Evolutionary conservation across 1,284 basidiomycete genomes (phyloP), one percentile per base, ranked within the genome.

Genomic region (Chondrostereum purpureum): DNA sequence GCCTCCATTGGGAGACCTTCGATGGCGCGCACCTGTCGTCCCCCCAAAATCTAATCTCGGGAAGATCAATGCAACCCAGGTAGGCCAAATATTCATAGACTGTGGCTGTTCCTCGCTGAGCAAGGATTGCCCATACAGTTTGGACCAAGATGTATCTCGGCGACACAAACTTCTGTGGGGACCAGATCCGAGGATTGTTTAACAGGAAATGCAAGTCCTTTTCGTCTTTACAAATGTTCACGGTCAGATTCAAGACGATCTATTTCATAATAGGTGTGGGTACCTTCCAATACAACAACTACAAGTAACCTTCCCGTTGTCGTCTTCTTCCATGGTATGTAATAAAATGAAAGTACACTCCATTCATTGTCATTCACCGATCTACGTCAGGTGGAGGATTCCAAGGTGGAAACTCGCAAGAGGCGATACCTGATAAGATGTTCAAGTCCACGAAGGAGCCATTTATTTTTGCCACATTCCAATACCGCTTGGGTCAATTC

Each of bases 401-500:
- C 39, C 62, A 65, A 51, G 49, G 42, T 65, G 67, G 27, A 17
- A 59, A 55, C 39, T 61, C 61, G 11, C 59, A 59, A 44, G 55
- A 56, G 27, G 55, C 18, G 8, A 49, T 56, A 14, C 58, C 63
- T 8, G 54, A 65, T 35, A 43, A 19, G n/a, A 53, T 64, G 34
- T 50, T 65, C 44, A 53, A 55, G 2, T 55, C 56, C 10, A 59
- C 62, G 13, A 44, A 52, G 4, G 50, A 59, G n/a, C 65, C 63
- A n/a, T 48, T 69, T 42, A 59, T 70, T 4, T 67, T 68, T 42
- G 65, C 62, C 1, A 64, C 68, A 0, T 67, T 70, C 42, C 62
- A 66, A 2, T 77, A 75, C 49, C 66, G 73, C 2, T 53, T 75
- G 5, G 65, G 63, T 21, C 45, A 72, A 16, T 59, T 73, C 16